Conservation (phyloP, 805 yeast species). For the Yarrowia bubula region DNA sequence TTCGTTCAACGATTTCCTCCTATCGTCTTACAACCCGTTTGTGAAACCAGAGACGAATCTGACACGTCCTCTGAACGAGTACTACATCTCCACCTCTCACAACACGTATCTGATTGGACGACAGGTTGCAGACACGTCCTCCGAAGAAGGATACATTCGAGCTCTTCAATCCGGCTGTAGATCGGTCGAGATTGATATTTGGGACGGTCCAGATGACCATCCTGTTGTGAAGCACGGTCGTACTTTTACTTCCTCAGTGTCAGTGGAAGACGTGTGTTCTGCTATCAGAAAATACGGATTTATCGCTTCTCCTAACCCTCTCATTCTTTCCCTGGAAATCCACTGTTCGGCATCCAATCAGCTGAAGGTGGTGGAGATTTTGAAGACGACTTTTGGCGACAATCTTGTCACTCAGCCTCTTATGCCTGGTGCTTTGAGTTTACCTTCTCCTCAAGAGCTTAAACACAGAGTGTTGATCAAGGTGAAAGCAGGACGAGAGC, state of each 20-base stretch:
- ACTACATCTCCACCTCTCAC: conserved; percentile 89
- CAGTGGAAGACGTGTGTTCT: conserved; percentile 64
- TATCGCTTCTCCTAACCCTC: conserved; percentile 79
- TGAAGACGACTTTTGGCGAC: conserved; percentile 61
- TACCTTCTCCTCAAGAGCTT: conserved; percentile 75
- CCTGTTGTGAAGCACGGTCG: conserved; percentile 92
- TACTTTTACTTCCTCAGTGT: conserved; percentile 73
- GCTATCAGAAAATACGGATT: conserved; percentile 84
- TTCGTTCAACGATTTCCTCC: conserved; percentile 43
- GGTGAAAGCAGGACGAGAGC: conserved; percentile 56
- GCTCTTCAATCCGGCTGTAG: conserved; percentile 90
- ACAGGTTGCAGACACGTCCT: conserved; percentile 82
- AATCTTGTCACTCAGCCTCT: conserved; percentile 49
- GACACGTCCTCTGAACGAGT: conserved; percentile 72
- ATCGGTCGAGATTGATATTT: conserved; percentile 90
- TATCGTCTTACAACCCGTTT: conserved; percentile 34
- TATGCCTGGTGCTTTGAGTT: conserved; percentile 34
- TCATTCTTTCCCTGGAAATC: conserved; percentile 81
- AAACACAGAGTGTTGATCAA: conserved; percentile 73
- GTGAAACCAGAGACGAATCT: conserved; percentile 42
- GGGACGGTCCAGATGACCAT: conserved; percentile 73
- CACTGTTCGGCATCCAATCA: conserved; percentile 75
- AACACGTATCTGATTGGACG: conserved; percentile 88
- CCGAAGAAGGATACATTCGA: conserved; percentile 83
- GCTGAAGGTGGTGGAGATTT: conserved; percentile 49